Evolutionary conservation across 2,329 filamentous ascomycete species (phyloP).

Genomic region (Beauveria rudraprayagi): DNA sequence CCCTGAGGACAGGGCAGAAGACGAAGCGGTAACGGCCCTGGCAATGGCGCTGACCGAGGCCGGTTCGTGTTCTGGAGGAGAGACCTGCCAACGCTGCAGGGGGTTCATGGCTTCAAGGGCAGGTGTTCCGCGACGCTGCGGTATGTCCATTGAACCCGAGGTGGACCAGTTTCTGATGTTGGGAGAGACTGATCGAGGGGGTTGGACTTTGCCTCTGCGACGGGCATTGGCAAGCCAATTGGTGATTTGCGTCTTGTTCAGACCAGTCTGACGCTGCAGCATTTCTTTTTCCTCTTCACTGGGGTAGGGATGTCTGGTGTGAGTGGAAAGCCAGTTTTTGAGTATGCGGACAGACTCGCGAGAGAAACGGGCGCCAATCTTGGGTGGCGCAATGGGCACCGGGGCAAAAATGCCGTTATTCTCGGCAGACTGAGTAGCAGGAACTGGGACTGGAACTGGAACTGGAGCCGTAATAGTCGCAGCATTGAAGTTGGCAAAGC

Average conservation of each 20-base stretch:
- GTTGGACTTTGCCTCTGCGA: constrained; percentile 68
- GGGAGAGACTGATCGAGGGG: constrained; percentile 61
- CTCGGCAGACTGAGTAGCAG: constrained; percentile 14
- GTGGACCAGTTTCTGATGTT: constrained; percentile 50
- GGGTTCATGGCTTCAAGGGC: constrained; percentile 47
- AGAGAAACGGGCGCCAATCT: constrained; percentile 69
- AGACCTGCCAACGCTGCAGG: constrained; percentile 51
- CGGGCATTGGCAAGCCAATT: constrained; percentile 92
- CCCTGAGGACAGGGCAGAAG: constrained; percentile 44
- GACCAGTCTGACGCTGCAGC: constrained; percentile 68
- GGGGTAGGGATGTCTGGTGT: constrained; percentile 78
- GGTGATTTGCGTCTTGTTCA: constrained; percentile 76
- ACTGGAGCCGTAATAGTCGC: constrained; percentile 2
- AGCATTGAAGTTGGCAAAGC: not conserved
- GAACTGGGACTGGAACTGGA: constrained; percentile 5
- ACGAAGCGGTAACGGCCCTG: constrained; percentile 46
- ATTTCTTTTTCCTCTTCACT: constrained; percentile 79
- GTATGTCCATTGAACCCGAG: constrained; percentile 65
- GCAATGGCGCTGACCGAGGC: constrained; percentile 52
- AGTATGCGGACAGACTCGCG: constrained; percentile 71
- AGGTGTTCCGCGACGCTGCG: constrained; percentile 49
- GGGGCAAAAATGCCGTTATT: constrained; percentile 16
- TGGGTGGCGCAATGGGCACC: constrained; percentile 36
- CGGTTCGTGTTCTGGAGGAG: constrained; percentile 52
- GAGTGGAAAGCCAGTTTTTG: constrained; percentile 76